Percentiles rank a stretch among this genome's conserved stretches.
Evolutionary conservation across 345 rosid species (phyloP).

Genomic region (Nasturtium officinale): DNA sequence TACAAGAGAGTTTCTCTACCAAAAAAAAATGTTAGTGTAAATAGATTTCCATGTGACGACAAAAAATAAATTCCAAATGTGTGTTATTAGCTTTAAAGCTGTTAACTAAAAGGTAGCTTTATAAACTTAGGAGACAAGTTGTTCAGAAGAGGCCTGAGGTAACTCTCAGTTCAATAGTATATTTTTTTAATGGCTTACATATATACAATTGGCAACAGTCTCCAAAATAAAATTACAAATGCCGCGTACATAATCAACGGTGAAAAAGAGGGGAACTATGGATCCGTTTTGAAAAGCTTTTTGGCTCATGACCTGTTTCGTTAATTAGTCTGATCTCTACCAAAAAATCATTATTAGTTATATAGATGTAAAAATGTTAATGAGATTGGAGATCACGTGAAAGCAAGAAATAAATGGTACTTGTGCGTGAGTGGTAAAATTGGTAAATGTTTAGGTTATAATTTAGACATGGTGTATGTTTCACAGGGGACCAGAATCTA

Average conservation of each 20-base stretch:
- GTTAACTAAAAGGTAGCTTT: slow-evolving; percentile 30
- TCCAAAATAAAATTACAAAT: background rate
- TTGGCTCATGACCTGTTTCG: slow-evolving; percentile 10
- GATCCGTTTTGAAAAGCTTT: background rate
- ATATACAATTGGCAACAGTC: slow-evolving; percentile 22
- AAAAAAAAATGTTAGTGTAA: slow-evolving; percentile 1
- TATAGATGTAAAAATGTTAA: background rate
- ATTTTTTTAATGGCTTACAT: background rate
- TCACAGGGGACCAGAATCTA: slow-evolving; percentile 35
- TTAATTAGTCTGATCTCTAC: background rate
- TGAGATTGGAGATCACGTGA: slow-evolving; percentile 23
- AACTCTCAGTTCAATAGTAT: slow-evolving; percentile 41
- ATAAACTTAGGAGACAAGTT: slow-evolving; percentile 38
- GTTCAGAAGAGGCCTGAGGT: slow-evolving; percentile 37
- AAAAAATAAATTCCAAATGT: slow-evolving; percentile 36
- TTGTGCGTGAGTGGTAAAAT: slow-evolving; percentile 20
- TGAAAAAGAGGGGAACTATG: background rate
- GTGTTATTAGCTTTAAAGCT: slow-evolving; percentile 13
- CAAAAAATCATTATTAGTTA: background rate
- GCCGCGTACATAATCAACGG: background rate
- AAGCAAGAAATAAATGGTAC: slow-evolving; percentile 28
- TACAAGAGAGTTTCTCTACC: slow-evolving; percentile 17
- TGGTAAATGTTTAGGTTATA: slow-evolving; percentile 13
- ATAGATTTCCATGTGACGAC: slow-evolving; percentile 26
- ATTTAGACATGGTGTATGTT: slow-evolving; percentile 25